Conservation (phyloP, 2,329 filamentous ascomycete genomes). For the Lasiodiplodia hormozganensis region DNA sequence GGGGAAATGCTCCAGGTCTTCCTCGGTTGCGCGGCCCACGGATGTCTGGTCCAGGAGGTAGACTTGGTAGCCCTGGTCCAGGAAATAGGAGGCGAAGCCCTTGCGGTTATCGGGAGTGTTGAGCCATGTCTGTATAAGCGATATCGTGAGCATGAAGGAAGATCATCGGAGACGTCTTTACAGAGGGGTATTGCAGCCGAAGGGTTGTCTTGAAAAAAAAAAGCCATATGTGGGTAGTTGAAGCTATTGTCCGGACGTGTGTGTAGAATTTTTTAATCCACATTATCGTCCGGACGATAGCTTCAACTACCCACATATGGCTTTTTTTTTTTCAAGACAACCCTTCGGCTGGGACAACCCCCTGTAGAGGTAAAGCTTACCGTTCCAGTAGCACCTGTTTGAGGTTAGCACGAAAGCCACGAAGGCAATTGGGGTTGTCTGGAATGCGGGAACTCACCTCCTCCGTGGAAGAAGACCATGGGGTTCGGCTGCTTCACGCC, state of each 20-base stretch:
- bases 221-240: too few relatives aligned
- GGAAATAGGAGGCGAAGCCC: conserved; percentile 58
- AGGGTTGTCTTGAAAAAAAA: too few relatives aligned
- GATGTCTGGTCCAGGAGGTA: conserved; percentile 53
- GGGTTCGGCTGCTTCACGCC: conserved; percentile 36
- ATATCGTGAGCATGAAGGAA: neutral
- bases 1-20: conserved; percentile 9
- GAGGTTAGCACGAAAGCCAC: conserved; percentile 12
- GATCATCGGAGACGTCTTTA: neutral
- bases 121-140: conserved; percentile 50
- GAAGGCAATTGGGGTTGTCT: neutral
- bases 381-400: conserved; percentile 18
- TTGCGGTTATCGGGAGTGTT: conserved; percentile 56
- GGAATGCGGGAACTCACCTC: conserved; percentile 27
- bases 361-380: conserved; percentile 5
- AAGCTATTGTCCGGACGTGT: too few relatives aligned
- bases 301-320: too few relatives aligned
- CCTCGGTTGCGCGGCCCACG: conserved; percentile 39
- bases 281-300: too few relatives aligned
- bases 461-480: conserved; percentile 37
- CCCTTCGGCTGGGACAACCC: too few relatives aligned
- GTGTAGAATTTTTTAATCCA: too few relatives aligned
- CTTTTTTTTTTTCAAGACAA: neutral
- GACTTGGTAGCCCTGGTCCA: conserved; percentile 54
- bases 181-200: too few relatives aligned